A percentile compares a stretch with the other conserved stretches of the same genome.
Evolutionary conservation across 495 filamentous ascomycete genomes (phyloP).

Genomic region (Penicillium arizonense): DNA sequence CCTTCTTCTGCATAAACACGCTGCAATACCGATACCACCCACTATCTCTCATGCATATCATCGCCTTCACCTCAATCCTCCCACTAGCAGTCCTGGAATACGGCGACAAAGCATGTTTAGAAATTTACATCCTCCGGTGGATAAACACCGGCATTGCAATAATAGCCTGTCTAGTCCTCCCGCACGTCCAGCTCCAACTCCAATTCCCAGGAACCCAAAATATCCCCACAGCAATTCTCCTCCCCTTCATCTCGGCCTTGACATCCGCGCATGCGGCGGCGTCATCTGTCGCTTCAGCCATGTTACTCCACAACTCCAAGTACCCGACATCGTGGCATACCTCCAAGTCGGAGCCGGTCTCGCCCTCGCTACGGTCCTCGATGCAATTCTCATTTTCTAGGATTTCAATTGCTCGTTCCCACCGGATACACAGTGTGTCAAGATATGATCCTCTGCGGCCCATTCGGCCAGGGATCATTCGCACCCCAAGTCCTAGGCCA

Average conservation of each 20-base stretch:
- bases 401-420: constrained; percentile 22
- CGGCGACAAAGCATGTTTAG: constrained; percentile 14
- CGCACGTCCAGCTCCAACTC: constrained; percentile 28
- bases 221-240: constrained; percentile 18
- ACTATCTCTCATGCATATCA: constrained; percentile 25
- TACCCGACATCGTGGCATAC: constrained; percentile 33
- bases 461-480: constrained; percentile 33
- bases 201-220: constrained; percentile 22
- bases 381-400: constrained; percentile 23
- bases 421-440: constrained; percentile 22
- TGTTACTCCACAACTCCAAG: constrained; percentile 24
- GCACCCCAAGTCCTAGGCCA: constrained; percentile 28
- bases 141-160: constrained; percentile 24
- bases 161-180: constrained; percentile 18
- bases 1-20: neutral
- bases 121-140: constrained; percentile 34
- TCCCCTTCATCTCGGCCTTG: constrained; percentile 30
- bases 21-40: constrained; percentile 1
- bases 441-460: constrained; percentile 39
- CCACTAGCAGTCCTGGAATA: constrained; percentile 24
- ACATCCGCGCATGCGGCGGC: constrained; percentile 32
- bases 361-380: constrained; percentile 20
- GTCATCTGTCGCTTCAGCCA: constrained; percentile 17
- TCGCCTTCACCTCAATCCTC: constrained; percentile 29
- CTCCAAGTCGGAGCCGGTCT: constrained; percentile 30